Conservation (phyloP, 2,329 filamentous ascomycete species). For the Cytospora leucostoma region DNA sequence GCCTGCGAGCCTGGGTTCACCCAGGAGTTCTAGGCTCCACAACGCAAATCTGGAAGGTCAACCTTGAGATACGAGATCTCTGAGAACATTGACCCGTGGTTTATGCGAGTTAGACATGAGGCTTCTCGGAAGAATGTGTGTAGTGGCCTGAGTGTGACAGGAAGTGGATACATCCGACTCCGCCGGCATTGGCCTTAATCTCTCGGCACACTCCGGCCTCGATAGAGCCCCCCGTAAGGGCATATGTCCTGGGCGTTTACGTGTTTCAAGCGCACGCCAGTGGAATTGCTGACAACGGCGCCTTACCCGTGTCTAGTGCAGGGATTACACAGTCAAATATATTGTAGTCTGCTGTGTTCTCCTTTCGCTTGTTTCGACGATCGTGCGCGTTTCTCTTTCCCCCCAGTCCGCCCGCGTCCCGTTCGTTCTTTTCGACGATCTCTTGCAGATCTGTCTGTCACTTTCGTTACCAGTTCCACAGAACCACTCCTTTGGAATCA, state of each 20-base stretch:
- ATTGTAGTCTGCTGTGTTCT: constrained; percentile 4
- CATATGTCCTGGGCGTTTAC: constrained; percentile 11
- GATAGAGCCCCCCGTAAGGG: constrained; percentile 11
- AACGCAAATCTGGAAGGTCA: neutral
- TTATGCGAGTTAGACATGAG: neutral
- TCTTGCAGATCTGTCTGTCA: constrained; percentile 23
- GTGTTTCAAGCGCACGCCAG: constrained; percentile 21
- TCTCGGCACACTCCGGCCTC: constrained; percentile 25
- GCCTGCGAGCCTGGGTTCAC: neutral
- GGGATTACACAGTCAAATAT: constrained; percentile 10
- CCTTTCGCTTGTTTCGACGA: constrained; percentile 1
- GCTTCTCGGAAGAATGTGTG: neutral
- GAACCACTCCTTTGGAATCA: constrained; percentile 25
- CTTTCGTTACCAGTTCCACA: constrained; percentile 16
- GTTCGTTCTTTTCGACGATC: constrained; percentile 16
- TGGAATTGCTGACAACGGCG: constrained; percentile 15
- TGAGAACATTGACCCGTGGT: neutral
- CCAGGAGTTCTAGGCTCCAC: neutral
- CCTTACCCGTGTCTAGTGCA: constrained; percentile 8
- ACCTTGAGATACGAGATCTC: neutral
- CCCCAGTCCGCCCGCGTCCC: neutral
- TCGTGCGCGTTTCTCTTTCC: constrained; percentile 10
- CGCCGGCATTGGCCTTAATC: constrained; percentile 23
- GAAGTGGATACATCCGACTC: constrained; percentile 19
- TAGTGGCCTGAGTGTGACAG: neutral